These are phyloP conservation scores for Fusarium chaquense DNA, from an alignment of 2,329 filamentous ascomycete species.

Conservation along the genomic window DNA sequence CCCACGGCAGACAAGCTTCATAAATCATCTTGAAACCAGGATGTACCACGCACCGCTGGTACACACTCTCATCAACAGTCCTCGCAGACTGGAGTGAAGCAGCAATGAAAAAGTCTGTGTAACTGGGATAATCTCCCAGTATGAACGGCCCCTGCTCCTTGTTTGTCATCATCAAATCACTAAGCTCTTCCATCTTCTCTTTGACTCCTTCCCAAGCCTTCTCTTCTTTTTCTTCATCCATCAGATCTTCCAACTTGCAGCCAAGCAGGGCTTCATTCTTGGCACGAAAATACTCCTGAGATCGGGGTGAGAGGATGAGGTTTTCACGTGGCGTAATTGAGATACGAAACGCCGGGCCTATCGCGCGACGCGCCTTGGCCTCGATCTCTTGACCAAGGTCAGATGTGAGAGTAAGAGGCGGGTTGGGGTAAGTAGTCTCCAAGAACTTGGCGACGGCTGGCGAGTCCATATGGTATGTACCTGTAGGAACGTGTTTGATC, in stretches of 20 bases:
- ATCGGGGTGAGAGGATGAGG: conserved; percentile 10
- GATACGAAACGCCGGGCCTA: background rate
- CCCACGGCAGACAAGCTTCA: conserved; percentile 3
- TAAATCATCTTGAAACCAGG: conserved; percentile 15
- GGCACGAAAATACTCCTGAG: conserved; percentile 21
- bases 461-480: conserved; percentile 13
- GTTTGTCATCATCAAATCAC: conserved; percentile 8
- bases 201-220: background rate
- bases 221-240: conserved; percentile 3
- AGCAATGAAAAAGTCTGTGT: conserved; percentile 23
- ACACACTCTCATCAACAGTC: conserved; percentile 14
- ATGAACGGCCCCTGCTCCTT: conserved; percentile 2
- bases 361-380: background rate
- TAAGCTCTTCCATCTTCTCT: background rate
- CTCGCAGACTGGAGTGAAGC: conserved; percentile 17
- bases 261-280: conserved; percentile 3
- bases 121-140: conserved; percentile 3
- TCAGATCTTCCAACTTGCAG: conserved; percentile 6
- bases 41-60: background rate
- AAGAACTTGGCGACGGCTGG: conserved; percentile 9
- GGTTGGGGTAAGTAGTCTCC: background rate
- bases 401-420: background rate
- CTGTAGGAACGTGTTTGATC: conserved; percentile 3
- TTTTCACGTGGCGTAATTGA: conserved; percentile 10
- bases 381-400: conserved; percentile 9